Evolutionary conservation across 1,284 basidiomycete genomes (phyloP), one percentile per base, ranked within the genome.

Genomic region (Cystobasidiaceae sp.): DNA sequence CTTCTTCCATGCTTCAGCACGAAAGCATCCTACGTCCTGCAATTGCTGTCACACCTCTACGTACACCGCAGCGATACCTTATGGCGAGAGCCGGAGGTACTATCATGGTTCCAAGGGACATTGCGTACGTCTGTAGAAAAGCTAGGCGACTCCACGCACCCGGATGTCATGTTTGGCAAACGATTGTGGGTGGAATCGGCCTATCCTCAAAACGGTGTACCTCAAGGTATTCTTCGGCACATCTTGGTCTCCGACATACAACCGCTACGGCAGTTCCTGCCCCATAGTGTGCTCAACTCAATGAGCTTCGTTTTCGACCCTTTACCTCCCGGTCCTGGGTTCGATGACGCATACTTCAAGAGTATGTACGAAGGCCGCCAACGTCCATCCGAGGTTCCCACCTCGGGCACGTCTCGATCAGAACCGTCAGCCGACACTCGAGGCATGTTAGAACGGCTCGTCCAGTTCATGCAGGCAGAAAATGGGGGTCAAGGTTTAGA

Each of bases 31-130:
- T 69, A 72, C 58, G 48, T 72, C 21, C 68, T 81, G 2, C 80
- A 82, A 68, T 82, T 93, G 11, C 82, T 94, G 9, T 87, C 89
- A 0, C 88, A 91, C 73, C 83, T 94, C 33, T 96, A 96, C 75
- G 88, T 82, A 1, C 83, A 86, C 49, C 86, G 89, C 6, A 87
- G 88, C 0, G 80, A 79, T 15, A 77, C 85, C 0, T 75, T 93
- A 6, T 96, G 91, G 91, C 94, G 93, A 78, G 83, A 86, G 9
- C 78, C 86, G 0, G 73, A 76, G 0, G 78, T 83, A n/a, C 75
- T 82, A 0, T 72, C 81, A 0, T 96, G 92, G 90, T 85, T 96
- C 17, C 52, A 66, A 25, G 27, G 25, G 23, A 67, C 64, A n/a
- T 58, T 69, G 4, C 37, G 67, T 43, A 15, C 21, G 0, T 39